Base-by-base conservation (phyloP, 129 eudicot species). In the Arctium minus region DNA sequence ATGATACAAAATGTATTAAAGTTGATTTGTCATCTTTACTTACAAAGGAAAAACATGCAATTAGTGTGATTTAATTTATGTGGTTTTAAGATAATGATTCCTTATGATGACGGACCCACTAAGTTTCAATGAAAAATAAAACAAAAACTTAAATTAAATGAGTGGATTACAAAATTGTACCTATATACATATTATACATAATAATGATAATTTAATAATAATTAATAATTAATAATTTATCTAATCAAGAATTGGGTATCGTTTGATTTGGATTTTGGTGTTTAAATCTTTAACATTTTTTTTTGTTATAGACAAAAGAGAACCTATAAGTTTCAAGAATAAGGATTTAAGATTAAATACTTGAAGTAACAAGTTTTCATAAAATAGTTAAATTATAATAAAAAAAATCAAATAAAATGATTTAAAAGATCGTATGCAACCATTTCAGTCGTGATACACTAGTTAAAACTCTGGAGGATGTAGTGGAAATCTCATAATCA, bases 81-180 rank as follows among this genome's bases (percentile, higher is more conserved):
- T 83, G 93, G 88, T 90, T 86, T 79, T 67, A 86, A 86, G 89
- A 90, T 94, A 86, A 92, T 81, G 91, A 91, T 94, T 90, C 92
- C 88, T 83, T 84, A 79, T 89, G 37, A 83, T 86, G 91, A 89
- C 65, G 86, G 80, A 36, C 79, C 86, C 73, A 81, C 79, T 60
- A 85, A 39, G 77, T 46, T 18, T n/a, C 22, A 13, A 5, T 33
- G 18, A 36, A 17, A 79, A 70, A 38, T 39, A 31, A 38, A 73
- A 73, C 48, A 70, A 44, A 46, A 70, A 29, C 22, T 31, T 32
- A 17, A 17, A 0, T 60, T 60, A 80, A 72, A 70, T 2, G 39
- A 75, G 71, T 82, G 81, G 85, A 42, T 76, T 75, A 37, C 48
- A 17, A 13, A 64, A 5, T 3, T n/a, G 18, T 17, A 46, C 56